Evolutionary conservation across 352 stramenopile species (phyloP).

Genomic region (Elongisporangium anandrum): DNA sequence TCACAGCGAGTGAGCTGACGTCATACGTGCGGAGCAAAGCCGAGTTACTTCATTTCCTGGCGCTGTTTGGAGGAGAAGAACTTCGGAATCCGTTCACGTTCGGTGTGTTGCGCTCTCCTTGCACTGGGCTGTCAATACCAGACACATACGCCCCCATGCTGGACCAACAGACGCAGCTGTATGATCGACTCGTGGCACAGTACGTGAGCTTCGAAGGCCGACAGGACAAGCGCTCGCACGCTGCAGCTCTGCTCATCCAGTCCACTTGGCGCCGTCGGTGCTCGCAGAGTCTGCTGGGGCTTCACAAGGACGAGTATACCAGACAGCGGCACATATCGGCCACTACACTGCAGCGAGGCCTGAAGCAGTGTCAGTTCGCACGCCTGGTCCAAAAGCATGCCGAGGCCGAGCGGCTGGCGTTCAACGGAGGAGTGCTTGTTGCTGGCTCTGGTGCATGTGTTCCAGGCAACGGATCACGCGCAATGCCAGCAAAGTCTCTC

Average conservation of each 20-base stretch:
- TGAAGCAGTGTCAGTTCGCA: slow-evolving; percentile 39
- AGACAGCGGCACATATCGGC: slow-evolving; percentile 45
- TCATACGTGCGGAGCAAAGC: slow-evolving; percentile 29
- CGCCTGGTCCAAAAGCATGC: slow-evolving; percentile 51
- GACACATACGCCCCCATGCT: slow-evolving; percentile 8
- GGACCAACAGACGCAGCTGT: slow-evolving; percentile 27
- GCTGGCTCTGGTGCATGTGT: slow-evolving; percentile 43
- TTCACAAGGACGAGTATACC: slow-evolving; percentile 16
- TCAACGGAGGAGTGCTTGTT: slow-evolving; percentile 55
- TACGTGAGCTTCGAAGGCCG: slow-evolving; percentile 57
- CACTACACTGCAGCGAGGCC: slow-evolving; percentile 39
- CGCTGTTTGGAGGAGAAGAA: slow-evolving; percentile 53
- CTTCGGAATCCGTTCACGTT: slow-evolving; percentile 60
- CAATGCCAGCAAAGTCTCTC: slow-evolving; percentile 12
- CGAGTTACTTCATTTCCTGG: slow-evolving; percentile 36
- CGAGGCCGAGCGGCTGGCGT: slow-evolving; percentile 36
- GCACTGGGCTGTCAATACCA: slow-evolving; percentile 9
- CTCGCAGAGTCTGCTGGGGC: slow-evolving; percentile 22
- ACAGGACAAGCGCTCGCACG: slow-evolving; percentile 18
- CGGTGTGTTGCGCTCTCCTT: slow-evolving; percentile 6
- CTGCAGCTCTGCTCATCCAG: slow-evolving; percentile 53
- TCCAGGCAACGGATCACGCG: background rate
- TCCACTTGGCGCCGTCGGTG: slow-evolving; percentile 55
- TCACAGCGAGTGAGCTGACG: slow-evolving; percentile 23
- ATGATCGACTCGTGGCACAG: slow-evolving; percentile 35